Evolutionary conservation across 176 grass and related monocot species (phyloP), one percentile per base, ranked within the genome.

Genomic region (Neostapfia colusana): DNA sequence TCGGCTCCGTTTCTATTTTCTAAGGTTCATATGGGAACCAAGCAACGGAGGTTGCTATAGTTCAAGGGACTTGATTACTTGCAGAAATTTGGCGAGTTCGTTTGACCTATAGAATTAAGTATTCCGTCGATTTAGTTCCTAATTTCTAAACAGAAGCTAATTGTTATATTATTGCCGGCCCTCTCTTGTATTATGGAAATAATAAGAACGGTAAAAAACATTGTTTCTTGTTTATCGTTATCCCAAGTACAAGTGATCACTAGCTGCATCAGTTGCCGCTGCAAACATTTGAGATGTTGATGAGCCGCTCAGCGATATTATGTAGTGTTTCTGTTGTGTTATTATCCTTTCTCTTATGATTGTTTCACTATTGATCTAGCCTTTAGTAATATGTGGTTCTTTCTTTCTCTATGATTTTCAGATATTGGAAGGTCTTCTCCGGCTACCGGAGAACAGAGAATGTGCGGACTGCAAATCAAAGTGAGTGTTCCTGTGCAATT

Each of bases 401-500:
- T 50, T 10, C 44, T 28, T 66, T 31, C 20, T 8, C n/a, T 35
- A 57, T 78, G 60, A 31, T 78, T 59, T 86, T 17, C 84, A 97
- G 94, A 88, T 97, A 80, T 79, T 97, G 75, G 94, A 97, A 81
- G 70, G 84, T 38, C 83, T 97, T 70, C 82, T 97, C 38, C 80
- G 83, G 77, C 80, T 91, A 25, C 91, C 91, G 6, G 91, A 97
- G 74, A 97, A 97, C 68, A 89, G 78, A 86, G 94, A 97, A 91
- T 93, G 94, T 25, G 91, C 94, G 38, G 94, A 97, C 68, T 97
- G 94, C 84, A 97, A 97, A 70, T 85, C 94, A 63, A 97, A 97
- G 94, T 97, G 92, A 91, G 79, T 92, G 76, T 0, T 71, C 49
- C 27, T 61, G 21, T 55, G 64, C 65, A 66, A 63, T 43, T 65